These are phyloP conservation scores for Chytriomyces hyalinus DNA, from an alignment of 192 early-diverging fungal species.

Conservation along the genomic window DNA sequence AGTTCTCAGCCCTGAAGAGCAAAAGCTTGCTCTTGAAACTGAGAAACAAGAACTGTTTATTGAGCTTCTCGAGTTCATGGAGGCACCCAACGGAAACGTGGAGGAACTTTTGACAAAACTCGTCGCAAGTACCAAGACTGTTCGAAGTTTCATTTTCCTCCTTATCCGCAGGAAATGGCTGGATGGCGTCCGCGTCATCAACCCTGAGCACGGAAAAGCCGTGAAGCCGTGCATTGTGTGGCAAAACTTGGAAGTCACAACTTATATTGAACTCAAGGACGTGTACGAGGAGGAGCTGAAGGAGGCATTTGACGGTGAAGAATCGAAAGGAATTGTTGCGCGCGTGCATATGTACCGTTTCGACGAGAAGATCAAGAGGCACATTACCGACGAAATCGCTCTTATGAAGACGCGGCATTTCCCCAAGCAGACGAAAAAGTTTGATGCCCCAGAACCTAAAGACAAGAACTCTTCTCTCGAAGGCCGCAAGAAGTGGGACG, in stretches of 20 bases:
- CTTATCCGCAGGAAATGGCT: conserved; percentile 58
- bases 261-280: conserved; percentile 52
- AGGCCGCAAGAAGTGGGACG: conserved; percentile 53
- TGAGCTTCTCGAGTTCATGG: conserved; percentile 63
- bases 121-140: conserved; percentile 43
- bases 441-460: conserved; percentile 50
- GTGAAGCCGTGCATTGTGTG: conserved; percentile 47
- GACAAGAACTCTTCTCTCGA: conserved; percentile 46
- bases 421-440: conserved; percentile 41
- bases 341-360: conserved; percentile 59
- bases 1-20: conserved; percentile 33
- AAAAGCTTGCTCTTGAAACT: conserved; percentile 29
- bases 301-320: conserved; percentile 33
- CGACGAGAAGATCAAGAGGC: conserved; percentile 47
- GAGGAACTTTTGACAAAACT: conserved; percentile 53
- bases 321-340: conserved; percentile 36
- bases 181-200: conserved; percentile 43
- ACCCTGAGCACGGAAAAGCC: conserved; percentile 24
- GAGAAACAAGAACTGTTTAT: conserved; percentile 55
- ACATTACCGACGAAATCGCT: conserved; percentile 52
- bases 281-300: conserved; percentile 44
- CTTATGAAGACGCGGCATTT: conserved; percentile 51
- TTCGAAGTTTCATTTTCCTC: conserved; percentile 57
- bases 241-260: conserved; percentile 55
- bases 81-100: conserved; percentile 61